A percentile compares a stretch with the other conserved stretches of the same genome.
Evolutionary conservation across 371 early-diverging fungal species (phyloP).

Genomic region (Mycotypha africana): DNA sequence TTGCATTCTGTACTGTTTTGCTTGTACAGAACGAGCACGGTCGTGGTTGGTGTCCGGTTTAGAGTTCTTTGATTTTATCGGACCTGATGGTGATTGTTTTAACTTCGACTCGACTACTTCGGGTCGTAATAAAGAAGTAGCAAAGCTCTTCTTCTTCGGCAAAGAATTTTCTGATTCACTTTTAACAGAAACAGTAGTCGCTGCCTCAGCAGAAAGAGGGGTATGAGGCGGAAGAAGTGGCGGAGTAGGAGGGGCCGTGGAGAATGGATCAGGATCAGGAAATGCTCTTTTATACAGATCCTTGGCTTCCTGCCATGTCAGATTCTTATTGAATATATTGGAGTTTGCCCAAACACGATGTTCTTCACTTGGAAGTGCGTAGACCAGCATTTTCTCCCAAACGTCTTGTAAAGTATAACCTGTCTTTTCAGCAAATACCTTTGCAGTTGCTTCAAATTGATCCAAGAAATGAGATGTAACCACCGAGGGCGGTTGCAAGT

Average conservation of each 20-base stretch:
- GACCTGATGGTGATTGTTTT: no score
- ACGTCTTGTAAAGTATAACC: neutral
- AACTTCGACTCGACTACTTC: neutral
- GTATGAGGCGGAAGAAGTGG: no score
- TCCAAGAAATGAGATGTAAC: neutral
- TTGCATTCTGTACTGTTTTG: neutral
- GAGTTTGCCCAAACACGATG: neutral
- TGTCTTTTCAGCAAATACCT: neutral
- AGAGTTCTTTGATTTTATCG: no score
- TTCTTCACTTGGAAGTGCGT: neutral
- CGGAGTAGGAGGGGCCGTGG: no score
- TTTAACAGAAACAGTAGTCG: neutral
- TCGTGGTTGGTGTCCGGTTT: no score
- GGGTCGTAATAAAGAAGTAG: neutral
- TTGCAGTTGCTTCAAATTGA: neutral
- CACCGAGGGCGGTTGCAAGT: neutral
- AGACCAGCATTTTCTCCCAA: neutral
- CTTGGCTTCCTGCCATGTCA: neutral
- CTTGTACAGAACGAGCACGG: no score
- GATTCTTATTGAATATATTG: neutral
- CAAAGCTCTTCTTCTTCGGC: neutral
- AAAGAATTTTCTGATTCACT: neutral
- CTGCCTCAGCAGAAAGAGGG: neutral
- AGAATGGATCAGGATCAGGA: neutral
- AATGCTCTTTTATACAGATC: neutral